These are phyloP conservation scores for Streptanthus diversifolius DNA, from an alignment of 345 rosid species.

Conservation along the genomic window DNA sequence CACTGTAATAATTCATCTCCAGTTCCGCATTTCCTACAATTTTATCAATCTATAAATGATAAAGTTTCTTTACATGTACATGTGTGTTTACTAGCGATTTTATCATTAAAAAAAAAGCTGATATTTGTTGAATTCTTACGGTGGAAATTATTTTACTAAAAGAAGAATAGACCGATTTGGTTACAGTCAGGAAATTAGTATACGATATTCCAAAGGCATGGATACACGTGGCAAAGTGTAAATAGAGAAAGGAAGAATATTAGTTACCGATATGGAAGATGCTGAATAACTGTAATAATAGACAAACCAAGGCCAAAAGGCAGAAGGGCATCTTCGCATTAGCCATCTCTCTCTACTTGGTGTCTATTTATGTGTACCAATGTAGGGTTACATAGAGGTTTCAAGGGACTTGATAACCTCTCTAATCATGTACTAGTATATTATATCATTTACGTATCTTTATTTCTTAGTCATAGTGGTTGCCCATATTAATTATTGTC, in stretches of 20 bases:
- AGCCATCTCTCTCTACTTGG: constrained; percentile 32
- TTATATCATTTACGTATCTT: neutral
- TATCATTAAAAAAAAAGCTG: neutral
- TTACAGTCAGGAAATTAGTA: neutral
- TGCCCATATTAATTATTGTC: constrained; percentile 2
- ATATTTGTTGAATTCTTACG: neutral
- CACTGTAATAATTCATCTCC: constrained; percentile 54
- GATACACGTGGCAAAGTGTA: neutral
- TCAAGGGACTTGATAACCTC: constrained; percentile 8
- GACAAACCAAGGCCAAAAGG: constrained; percentile 35
- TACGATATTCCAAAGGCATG: neutral
- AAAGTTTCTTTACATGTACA: neutral
- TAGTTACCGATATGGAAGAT: constrained; percentile 48
- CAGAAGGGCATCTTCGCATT: constrained; percentile 5
- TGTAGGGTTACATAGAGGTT: constrained; percentile 28
- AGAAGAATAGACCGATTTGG: neutral
- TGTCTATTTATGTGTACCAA: constrained; percentile 13
- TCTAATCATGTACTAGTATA: constrained; percentile 11
- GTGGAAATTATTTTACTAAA: neutral
- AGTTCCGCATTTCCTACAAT: constrained; percentile 54
- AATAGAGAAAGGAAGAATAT: constrained; percentile 3
- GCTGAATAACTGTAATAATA: constrained; percentile 44
- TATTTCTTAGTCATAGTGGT: constrained; percentile 24
- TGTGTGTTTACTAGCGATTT: neutral
- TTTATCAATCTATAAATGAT: neutral